phyloP scores from a whole-genome alignment of 2,329 filamentous ascomycete genomes.

The Curvularia hawaiiensis region DNA sequence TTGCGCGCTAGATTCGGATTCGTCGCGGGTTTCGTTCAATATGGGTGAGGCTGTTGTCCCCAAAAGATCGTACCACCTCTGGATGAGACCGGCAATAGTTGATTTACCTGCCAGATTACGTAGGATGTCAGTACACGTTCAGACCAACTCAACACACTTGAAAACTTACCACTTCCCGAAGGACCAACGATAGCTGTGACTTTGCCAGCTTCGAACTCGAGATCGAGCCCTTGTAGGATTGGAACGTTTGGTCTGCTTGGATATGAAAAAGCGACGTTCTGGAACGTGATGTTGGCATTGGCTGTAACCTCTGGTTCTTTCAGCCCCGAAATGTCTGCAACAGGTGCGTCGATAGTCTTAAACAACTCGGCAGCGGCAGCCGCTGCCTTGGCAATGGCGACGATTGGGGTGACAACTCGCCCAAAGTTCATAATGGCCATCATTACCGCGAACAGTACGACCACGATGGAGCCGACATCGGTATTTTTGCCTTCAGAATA shows the following conservation, averaged over 20 bases:
- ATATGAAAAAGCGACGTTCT: constrained; percentile 46
- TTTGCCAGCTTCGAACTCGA: constrained; percentile 67
- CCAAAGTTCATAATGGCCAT: constrained; percentile 44
- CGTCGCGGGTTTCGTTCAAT: constrained; percentile 7
- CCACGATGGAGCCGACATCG: constrained; percentile 42
- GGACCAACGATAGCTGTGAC: constrained; percentile 76
- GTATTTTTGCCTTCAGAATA: constrained; percentile 37
- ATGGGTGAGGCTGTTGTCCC: constrained; percentile 25
- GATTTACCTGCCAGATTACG: constrained; percentile 66
- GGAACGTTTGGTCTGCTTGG: constrained; percentile 63
- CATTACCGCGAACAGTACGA: constrained; percentile 49
- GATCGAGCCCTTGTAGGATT: constrained; percentile 64
- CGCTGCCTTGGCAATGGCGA: constrained; percentile 44
- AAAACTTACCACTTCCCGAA: constrained; percentile 46
- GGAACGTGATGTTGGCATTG: constrained; percentile 42
- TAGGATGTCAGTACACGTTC: not conserved
- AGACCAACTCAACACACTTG: not conserved
- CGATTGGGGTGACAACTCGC: constrained; percentile 37
- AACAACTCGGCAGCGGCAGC: constrained; percentile 45
- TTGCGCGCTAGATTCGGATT: not conserved
- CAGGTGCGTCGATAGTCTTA: constrained; percentile 42
- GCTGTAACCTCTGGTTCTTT: constrained; percentile 44
- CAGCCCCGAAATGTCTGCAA: constrained; percentile 36
- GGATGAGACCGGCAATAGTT: constrained; percentile 72
- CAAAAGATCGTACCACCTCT: constrained; percentile 71